These are phyloP conservation scores for Streptanthus diversifolius DNA, from an alignment of 345 rosid species.

Conservation along the genomic window DNA sequence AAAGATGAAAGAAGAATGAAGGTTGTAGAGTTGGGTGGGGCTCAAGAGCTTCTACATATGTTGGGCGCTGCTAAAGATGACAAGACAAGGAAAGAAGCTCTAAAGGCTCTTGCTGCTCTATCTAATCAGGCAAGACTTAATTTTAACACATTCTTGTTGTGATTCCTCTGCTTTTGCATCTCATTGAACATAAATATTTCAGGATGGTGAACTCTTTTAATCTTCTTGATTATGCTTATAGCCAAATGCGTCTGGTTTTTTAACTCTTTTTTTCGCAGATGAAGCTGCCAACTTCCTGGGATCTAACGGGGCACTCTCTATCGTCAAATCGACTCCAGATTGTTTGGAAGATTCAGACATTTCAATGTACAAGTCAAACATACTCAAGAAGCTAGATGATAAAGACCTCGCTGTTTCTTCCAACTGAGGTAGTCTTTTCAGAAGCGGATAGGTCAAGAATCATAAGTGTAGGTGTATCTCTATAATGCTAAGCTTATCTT, in stretches of 20 bases:
- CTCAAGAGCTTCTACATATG: slow-evolving; percentile 75
- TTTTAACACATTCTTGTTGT: background rate
- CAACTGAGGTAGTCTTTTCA: background rate
- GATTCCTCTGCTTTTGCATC: background rate
- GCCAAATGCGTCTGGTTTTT: background rate
- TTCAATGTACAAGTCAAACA: slow-evolving; percentile 46
- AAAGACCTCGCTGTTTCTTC: slow-evolving; percentile 34
- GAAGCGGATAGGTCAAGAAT: background rate
- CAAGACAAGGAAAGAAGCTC: slow-evolving; percentile 69
- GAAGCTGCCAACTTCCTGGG: slow-evolving; percentile 66
- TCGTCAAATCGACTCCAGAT: slow-evolving; percentile 53
- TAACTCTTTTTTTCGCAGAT: slow-evolving; percentile 43
- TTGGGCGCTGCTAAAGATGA: slow-evolving; percentile 75
- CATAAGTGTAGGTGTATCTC: background rate
- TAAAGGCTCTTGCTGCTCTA: slow-evolving; percentile 72
- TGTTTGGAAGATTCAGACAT: slow-evolving; percentile 55
- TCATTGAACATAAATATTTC: background rate
- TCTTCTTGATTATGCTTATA: background rate
- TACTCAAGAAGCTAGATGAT: slow-evolving; percentile 68
- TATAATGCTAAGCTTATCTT: slow-evolving; percentile 1
- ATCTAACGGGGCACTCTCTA: slow-evolving; percentile 50
- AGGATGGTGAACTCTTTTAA: background rate
- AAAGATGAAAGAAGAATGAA: slow-evolving; percentile 86
- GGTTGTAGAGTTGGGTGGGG: slow-evolving; percentile 86
- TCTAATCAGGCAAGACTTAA: slow-evolving; percentile 52